These are phyloP conservation scores for Kazachstania kunashirensis DNA, from an alignment of 805 yeast genomes.

Conservation along the genomic window DNA sequence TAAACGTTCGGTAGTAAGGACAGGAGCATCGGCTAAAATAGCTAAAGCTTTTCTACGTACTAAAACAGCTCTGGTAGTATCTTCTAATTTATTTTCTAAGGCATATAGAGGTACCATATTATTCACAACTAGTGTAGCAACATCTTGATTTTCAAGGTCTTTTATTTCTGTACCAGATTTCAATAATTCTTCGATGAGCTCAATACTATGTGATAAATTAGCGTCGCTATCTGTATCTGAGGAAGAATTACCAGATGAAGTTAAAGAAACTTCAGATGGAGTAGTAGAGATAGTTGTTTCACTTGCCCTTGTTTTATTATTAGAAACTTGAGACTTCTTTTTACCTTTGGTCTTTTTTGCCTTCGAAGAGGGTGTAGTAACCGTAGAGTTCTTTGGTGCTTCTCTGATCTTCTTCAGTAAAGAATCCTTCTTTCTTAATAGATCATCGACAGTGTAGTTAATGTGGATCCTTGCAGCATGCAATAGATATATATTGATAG, in stretches of 20 bases:
- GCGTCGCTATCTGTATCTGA: conserved; percentile 18
- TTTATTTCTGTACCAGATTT: conserved; percentile 59
- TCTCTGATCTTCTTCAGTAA: conserved; percentile 5
- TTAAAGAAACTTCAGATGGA: conserved; percentile 1
- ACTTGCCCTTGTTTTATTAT: background rate
- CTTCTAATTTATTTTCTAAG: conserved; percentile 81
- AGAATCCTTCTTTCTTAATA: conserved; percentile 3
- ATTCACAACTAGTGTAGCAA: conserved; percentile 54
- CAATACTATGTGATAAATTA: background rate
- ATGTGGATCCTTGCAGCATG: conserved; percentile 73
- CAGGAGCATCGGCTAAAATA: conserved; percentile 69
- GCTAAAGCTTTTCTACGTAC: conserved; percentile 93
- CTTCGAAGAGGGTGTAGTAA: conserved; percentile 6
- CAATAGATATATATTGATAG: conserved; percentile 74
- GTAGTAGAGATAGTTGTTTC: background rate
- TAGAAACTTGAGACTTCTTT: background rate
- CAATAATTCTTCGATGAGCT: conserved; percentile 35
- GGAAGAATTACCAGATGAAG: background rate
- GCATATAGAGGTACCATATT: conserved; percentile 90
- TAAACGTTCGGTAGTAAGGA: conserved; percentile 56
- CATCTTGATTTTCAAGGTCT: conserved; percentile 61
- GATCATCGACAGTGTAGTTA: conserved; percentile 28
- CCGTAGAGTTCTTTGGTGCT: conserved; percentile 14
- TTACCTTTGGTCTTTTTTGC: background rate
- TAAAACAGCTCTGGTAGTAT: conserved; percentile 84